Evolutionary conservation across 805 yeast species (phyloP), one percentile per base, ranked within the genome.

Genomic region (Priceomyces medius): DNA sequence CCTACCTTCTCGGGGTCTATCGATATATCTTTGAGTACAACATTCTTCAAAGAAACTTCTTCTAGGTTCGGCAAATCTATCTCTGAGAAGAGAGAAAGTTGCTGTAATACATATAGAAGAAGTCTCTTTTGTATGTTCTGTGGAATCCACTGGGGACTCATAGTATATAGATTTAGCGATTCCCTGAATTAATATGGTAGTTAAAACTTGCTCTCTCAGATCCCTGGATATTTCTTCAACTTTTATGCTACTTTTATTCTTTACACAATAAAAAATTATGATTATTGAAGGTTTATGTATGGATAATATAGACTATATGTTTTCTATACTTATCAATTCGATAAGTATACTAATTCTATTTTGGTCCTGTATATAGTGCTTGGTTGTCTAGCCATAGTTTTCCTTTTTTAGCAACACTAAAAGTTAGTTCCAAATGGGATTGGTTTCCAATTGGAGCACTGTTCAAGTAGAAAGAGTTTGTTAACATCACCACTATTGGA

Each of bases 71-170:
- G 84, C 14, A 88, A 68, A 59, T 89, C 95, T 17, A 89, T 76
- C 49, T 83, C 85, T 1, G 96, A 85, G 55, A 90, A 87, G 31
- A 90, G 64, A 12, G 90, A 80, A 33, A 89, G 76, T 61, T 88
- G 91, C 57, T 85, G 87, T 19, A 90, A 74, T 3, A 89, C 79
- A 60, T 88, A 88, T 32, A 85, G 79, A 32, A 90, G 76, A 28
- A 89, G 75, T 51, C 95, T 71, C 63, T 86, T 85, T 55, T 89
- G 96, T 31, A 90, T 72, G 61, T 85, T 86, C 59, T 83, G 91
- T 5, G 95, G 91, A 61, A 87, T 74, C 95, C 96, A 88, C 46
- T 56, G 53, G 57, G 72, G 63, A 49, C 56, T 55, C 55, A 48
- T 56, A 12, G 7, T 32, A n/a, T 5, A 26, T 8, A n/a, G 14